These are phyloP conservation scores for Fusarium torreyae DNA, from an alignment of 2,329 filamentous ascomycete genomes.

Conservation along the genomic window DNA sequence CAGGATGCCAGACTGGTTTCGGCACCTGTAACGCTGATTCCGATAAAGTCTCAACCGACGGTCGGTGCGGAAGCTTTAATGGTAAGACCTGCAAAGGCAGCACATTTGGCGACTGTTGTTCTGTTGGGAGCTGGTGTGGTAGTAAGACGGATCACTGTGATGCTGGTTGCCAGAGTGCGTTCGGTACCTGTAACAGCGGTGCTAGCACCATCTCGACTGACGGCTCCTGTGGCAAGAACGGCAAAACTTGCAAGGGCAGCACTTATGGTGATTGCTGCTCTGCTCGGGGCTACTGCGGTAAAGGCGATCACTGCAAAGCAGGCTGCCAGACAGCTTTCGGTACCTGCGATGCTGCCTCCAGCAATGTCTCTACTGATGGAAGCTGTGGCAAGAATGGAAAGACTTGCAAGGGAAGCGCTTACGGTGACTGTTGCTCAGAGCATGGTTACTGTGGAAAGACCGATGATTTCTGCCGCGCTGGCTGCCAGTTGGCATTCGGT, in stretches of 20 bases:
- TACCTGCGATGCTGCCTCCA: no score
- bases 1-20: neutral
- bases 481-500: slow-evolving; percentile 6
- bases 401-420: slow-evolving; percentile 14
- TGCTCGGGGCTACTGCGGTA: neutral
- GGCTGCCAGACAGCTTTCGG: no score
- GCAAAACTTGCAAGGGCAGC: neutral
- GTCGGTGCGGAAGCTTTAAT: neutral
- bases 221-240: neutral
- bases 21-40: neutral
- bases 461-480: neutral
- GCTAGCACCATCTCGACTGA: neutral
- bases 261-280: neutral
- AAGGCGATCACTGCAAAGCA: no score
- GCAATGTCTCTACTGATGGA: no score
- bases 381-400: slow-evolving; percentile 24
- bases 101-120: neutral
- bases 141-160: neutral
- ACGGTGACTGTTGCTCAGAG: slow-evolving; percentile 15
- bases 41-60: neutral
- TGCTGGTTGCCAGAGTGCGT: neutral
- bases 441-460: slow-evolving; percentile 18
- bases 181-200: neutral
- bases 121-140: neutral
- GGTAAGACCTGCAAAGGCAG: neutral